Base-by-base conservation (phyloP, 495 filamentous ascomycete genomes). In the Hyaloscypha hepaticicola region DNA sequence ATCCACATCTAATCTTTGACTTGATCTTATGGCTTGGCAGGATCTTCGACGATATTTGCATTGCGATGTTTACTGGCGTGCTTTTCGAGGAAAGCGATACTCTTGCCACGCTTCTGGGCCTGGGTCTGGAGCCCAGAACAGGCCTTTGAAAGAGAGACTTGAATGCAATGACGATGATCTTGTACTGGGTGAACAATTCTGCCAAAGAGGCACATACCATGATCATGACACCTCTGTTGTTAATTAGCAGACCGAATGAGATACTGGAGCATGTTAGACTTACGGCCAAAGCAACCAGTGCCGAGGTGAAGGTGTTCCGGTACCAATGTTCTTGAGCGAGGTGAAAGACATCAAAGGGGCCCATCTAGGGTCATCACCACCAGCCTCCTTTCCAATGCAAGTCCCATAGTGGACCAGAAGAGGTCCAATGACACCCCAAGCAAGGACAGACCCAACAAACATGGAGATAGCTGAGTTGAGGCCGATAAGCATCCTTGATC, bases 351-450 rank as follows among this genome's bases (percentile, higher is more conserved):
- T 80, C 27, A 76, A 73, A 24, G 73, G 72, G n/a, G 75, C 73
- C 80, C 82, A 88, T 58, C 79, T 71, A n/a, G 80, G 79, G 53
- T 82, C 79, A 41, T 76, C 77, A 1, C 69, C 63, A 8, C 66
- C 63, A 9, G 72, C 58, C 29, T 75, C 78, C 55, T 74, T 77
- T 24, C 84, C 85, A 57, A 81, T 75, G 61, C 76, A 79, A 64
- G 74, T 75, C 60, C 80, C 83, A 59, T 81, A 83, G 66, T 82
- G 79, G 1, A 89, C 83, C 19, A 88, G 80, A 0, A 76, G 70
- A 49, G 87, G 87, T 7, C 87, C 87, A 67, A 89, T 88, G 64
- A 89, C 73, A 55, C 78, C 87, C 87, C 87, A 89, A 38, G 86
- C 85, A 24, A 87, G 73, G 26, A 89, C 69, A 25, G 79, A 78